A percentile compares a stretch with the other conserved stretches of the same genome.
phyloP scores from a whole-genome alignment of 306 rosid species.

The Leucaena leucocephala region DNA sequence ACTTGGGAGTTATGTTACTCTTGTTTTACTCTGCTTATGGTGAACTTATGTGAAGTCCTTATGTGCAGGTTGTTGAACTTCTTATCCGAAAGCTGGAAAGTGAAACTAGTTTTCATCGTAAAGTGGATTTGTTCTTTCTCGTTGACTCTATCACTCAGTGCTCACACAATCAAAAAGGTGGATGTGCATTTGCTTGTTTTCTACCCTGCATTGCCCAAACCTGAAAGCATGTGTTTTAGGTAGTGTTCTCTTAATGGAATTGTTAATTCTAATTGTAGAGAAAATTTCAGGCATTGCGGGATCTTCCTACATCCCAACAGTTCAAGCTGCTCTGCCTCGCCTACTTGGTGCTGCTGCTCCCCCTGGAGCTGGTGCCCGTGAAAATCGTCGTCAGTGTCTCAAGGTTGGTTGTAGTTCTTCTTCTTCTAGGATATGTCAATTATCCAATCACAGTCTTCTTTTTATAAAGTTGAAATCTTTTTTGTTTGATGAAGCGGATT shows the following conservation, averaged over 20 bases:
- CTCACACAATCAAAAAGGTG: constrained; percentile 91
- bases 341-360: constrained; percentile 99
- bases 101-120: constrained; percentile 90
- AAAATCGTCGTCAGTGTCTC: constrained; percentile 98
- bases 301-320: constrained; percentile 89
- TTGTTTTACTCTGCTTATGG: constrained; percentile 25
- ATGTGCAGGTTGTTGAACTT: constrained; percentile 92
- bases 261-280: constrained; percentile 21
- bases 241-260: constrained; percentile 25
- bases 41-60: constrained; percentile 35
- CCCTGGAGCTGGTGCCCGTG: constrained; percentile 85
- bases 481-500: constrained; percentile 21
- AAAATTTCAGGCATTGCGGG: constrained; percentile 83
- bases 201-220: neutral
- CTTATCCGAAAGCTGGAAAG: constrained; percentile 92
- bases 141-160: constrained; percentile 98
- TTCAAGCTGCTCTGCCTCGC: constrained; percentile 98
- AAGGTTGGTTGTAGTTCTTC: constrained; percentile 71
- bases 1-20: constrained; percentile 18
- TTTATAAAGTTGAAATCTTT: constrained; percentile 8
- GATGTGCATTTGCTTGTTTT: constrained; percentile 16
- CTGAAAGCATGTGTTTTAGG: constrained; percentile 19
- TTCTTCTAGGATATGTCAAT: constrained; percentile 20
- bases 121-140: constrained; percentile 94
- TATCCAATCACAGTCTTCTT: constrained; percentile 22